These are phyloP conservation scores for Rosellinia necatrix DNA, from an alignment of 2,329 filamentous ascomycete species.

Conservation along the genomic window DNA sequence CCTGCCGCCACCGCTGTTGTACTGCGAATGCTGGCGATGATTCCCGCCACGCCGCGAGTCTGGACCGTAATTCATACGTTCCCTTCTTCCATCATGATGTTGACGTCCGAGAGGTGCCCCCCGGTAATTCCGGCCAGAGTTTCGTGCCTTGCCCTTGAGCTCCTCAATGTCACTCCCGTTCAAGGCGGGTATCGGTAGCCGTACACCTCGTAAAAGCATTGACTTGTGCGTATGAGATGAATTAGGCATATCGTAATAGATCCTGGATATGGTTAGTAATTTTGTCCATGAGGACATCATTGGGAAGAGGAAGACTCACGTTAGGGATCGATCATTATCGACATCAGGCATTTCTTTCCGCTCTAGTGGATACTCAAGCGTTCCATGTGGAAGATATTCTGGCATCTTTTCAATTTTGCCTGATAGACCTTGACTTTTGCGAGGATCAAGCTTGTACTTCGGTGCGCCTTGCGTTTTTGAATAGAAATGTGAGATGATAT, in stretches of 20 bases:
- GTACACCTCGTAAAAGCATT: constrained; percentile 86
- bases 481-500: constrained; percentile 84
- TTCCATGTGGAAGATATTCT: constrained; percentile 81
- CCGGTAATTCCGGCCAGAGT: constrained; percentile 70
- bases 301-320: constrained; percentile 56
- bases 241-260: constrained; percentile 82
- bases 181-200: constrained; percentile 72
- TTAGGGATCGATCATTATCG: constrained; percentile 85
- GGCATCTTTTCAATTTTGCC: constrained; percentile 83
- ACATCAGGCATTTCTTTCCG: constrained; percentile 73
- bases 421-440: constrained; percentile 75
- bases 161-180: constrained; percentile 76
- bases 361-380: constrained; percentile 77
- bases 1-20: constrained; percentile 57
- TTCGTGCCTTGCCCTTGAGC: constrained; percentile 67
- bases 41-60: constrained; percentile 38
- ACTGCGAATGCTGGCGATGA: constrained; percentile 37
- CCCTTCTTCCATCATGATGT: constrained; percentile 36
- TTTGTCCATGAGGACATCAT: neutral
- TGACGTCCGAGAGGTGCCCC: constrained; percentile 62
- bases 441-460: constrained; percentile 74
- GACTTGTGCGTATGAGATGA: constrained; percentile 81
- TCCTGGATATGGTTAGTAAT: constrained; percentile 57
- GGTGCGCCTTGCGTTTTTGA: constrained; percentile 78
- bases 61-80: constrained; percentile 41